These are phyloP conservation scores for Asterionellopsis glacialis DNA, from an alignment of 108 stramenopile species.

Conservation along the genomic window DNA sequence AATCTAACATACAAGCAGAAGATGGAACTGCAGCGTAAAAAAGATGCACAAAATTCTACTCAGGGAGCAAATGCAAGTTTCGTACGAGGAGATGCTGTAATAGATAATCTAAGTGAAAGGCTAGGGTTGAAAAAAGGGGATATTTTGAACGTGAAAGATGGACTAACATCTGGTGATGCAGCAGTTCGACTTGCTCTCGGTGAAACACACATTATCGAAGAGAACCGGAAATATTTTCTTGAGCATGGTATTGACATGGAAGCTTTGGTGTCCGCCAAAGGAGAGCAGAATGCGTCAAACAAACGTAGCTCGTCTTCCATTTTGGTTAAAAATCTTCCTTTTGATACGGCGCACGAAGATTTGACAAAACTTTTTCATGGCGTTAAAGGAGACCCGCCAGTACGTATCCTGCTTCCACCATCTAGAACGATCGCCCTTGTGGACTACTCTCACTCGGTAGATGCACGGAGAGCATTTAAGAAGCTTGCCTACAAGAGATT, in stretches of 20 bases:
- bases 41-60: slow-evolving; percentile 53
- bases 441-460: slow-evolving; percentile 79
- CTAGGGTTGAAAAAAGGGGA: slow-evolving; percentile 88
- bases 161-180: slow-evolving; percentile 73
- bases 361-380: slow-evolving; percentile 83
- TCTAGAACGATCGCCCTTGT: slow-evolving; percentile 88
- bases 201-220: slow-evolving; percentile 93
- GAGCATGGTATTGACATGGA: slow-evolving; percentile 89
- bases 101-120: slow-evolving; percentile 87
- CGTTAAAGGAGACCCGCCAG: slow-evolving; percentile 57
- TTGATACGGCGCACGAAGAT: slow-evolving; percentile 79
- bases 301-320: slow-evolving; percentile 82
- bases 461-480: slow-evolving; percentile 90
- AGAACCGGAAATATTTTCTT: slow-evolving; percentile 87
- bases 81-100: slow-evolving; percentile 93
- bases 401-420: slow-evolving; percentile 81
- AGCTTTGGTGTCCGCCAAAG: slow-evolving; percentile 59
- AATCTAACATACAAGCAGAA: slow-evolving; percentile 83
- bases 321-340: slow-evolving; percentile 96
- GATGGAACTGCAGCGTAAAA: slow-evolving; percentile 83
- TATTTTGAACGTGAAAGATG: slow-evolving; percentile 89
- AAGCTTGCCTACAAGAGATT: slow-evolving; percentile 92
- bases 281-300: slow-evolving; percentile 3
- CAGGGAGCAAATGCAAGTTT: slow-evolving; percentile 93
- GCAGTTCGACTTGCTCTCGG: slow-evolving; percentile 94